Evolutionary conservation across 129 eudicot species (phyloP).

Genomic region (Centaurea solstitialis): DNA sequence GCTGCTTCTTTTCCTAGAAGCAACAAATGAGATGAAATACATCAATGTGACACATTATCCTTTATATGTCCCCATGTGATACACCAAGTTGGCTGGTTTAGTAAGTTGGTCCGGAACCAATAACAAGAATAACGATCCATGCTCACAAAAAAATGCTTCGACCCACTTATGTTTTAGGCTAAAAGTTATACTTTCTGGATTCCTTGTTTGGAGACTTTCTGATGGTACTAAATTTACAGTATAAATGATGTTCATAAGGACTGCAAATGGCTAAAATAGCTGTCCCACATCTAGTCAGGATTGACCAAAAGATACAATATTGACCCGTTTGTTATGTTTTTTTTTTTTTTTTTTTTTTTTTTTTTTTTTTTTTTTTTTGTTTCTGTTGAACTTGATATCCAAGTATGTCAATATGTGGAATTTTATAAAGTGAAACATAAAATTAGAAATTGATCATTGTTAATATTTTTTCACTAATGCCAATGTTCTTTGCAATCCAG

Average conservation of each 20-base stretch:
- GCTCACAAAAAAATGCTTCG: background rate
- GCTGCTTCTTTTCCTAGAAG: background rate
- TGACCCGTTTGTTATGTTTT: background rate
- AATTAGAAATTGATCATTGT: background rate
- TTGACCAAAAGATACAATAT: background rate
- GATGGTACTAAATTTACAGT: background rate
- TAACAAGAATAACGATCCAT: background rate
- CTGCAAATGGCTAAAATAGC: background rate
- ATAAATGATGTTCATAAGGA: background rate
- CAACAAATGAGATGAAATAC: background rate
- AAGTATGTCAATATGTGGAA: background rate
- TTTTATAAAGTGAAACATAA: background rate
- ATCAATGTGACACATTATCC: background rate
- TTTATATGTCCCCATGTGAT: background rate
- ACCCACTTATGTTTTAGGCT: background rate
- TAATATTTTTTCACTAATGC: background rate
- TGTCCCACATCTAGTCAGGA: background rate
- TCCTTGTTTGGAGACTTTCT: background rate
- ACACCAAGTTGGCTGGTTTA: background rate
- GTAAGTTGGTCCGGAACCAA: background rate
- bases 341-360: no score
- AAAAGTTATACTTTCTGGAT: background rate
- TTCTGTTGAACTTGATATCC: background rate
- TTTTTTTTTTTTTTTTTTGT: no score
- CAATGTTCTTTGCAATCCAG: conserved; percentile 34